These are phyloP conservation scores for Inga leiocalycina DNA, from an alignment of 306 rosid species.

Conservation along the genomic window DNA sequence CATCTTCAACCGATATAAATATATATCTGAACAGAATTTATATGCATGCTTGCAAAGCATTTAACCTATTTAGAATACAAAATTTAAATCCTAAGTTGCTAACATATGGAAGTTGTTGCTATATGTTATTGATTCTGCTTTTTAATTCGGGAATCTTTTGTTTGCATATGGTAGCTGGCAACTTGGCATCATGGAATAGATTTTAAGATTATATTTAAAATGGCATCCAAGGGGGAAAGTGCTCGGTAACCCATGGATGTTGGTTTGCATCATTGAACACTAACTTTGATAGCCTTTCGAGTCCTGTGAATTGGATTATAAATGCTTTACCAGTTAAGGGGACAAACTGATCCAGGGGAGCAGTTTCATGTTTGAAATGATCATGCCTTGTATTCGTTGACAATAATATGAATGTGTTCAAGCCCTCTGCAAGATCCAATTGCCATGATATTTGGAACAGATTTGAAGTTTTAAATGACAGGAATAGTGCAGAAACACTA, in stretches of 20 bases:
- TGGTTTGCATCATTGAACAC: background rate
- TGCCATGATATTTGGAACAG: background rate
- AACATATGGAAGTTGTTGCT: background rate
- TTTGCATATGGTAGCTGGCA: background rate
- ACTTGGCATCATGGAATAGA: background rate
- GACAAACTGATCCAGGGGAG: background rate
- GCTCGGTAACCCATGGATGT: background rate
- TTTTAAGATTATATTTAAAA: background rate
- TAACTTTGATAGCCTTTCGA: background rate
- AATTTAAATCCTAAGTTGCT: background rate
- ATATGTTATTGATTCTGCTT: background rate
- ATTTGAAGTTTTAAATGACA: background rate
- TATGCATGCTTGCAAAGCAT: background rate
- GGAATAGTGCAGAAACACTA: constrained; percentile 1
- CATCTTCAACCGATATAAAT: background rate
- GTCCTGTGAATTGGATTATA: background rate
- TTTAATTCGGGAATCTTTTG: background rate
- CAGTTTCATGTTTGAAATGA: constrained; percentile 2
- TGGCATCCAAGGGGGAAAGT: constrained; percentile 2
- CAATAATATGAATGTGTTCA: background rate
- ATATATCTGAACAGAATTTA: background rate
- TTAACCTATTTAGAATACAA: background rate
- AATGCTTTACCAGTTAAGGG: background rate
- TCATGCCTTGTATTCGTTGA: constrained; percentile 9
- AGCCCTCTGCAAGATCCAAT: background rate